Conservation (phyloP, 139 green algal species). For the Mesotaenium endlicherianum region DNA sequence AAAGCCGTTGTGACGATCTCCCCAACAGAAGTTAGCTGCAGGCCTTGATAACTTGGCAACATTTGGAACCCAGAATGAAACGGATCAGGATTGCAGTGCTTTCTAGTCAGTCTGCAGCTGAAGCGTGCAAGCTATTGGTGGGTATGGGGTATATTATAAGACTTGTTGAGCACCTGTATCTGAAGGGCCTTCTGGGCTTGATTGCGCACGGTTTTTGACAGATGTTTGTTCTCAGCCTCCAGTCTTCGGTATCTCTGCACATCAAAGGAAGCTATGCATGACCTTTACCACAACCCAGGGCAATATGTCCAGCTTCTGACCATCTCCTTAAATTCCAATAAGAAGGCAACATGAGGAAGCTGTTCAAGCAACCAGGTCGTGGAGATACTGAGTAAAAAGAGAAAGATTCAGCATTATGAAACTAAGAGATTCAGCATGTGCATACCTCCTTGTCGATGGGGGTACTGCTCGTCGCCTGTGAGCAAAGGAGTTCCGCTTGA, state of each 20-base stretch:
- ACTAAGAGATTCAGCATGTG: too few species aligned
- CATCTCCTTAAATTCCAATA: not conserved
- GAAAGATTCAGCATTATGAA: not conserved
- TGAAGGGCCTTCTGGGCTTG: not conserved
- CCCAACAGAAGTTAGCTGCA: not conserved
- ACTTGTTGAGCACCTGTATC: not conserved
- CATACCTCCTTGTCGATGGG: not conserved
- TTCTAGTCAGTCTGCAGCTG: not conserved
- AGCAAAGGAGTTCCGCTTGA: slow-evolving; percentile 35
- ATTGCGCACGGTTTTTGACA: not conserved
- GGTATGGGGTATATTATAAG: not conserved
- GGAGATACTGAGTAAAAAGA: not conserved
- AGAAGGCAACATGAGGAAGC: not conserved
- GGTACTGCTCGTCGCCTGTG: not conserved
- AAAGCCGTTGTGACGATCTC: not conserved
- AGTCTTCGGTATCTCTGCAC: not conserved
- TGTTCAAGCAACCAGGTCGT: not conserved
- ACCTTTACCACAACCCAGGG: not conserved
- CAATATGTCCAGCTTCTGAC: not conserved
- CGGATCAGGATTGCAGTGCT: not conserved
- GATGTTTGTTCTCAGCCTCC: not conserved
- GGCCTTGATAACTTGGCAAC: not conserved
- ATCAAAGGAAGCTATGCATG: not conserved
- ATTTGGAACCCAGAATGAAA: not conserved
- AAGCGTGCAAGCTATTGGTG: not conserved